These are phyloP conservation scores for Pythium dissimile DNA, from an alignment of 352 stramenopile species.

Conservation along the genomic window DNA sequence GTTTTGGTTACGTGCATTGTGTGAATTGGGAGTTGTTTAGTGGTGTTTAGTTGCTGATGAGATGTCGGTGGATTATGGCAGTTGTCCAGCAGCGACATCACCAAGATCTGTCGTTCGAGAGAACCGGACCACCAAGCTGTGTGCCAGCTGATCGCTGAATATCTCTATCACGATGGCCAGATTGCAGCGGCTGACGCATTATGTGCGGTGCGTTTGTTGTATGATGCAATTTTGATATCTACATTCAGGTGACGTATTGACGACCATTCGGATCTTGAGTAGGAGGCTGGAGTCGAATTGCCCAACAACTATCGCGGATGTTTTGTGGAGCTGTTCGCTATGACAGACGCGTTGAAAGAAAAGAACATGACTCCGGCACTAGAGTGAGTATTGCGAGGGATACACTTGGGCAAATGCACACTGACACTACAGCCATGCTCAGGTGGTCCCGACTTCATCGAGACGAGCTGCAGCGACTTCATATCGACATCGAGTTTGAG, in stretches of 20 bases:
- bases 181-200: conserved; percentile 66
- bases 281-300: conserved; percentile 62
- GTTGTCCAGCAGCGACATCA: conserved; percentile 54
- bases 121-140: conserved; percentile 64
- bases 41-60: not conserved
- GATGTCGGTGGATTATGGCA: not conserved
- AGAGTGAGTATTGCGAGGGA: conserved; percentile 31
- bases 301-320: conserved; percentile 48
- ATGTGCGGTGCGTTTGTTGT: conserved; percentile 56
- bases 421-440: not conserved
- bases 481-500: conserved; percentile 81
- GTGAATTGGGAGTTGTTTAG: not conserved
- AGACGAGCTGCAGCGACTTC: conserved; percentile 40
- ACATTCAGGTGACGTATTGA: not conserved
- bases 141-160: conserved; percentile 62
- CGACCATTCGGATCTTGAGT: not conserved
- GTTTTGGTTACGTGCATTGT: not conserved
- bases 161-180: conserved; percentile 78
- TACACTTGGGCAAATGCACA: too few species aligned
- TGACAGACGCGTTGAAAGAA: conserved; percentile 60
- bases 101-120: conserved; percentile 57
- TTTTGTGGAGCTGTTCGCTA: conserved; percentile 65
- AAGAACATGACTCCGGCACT: conserved; percentile 63
- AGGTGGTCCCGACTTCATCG: conserved; percentile 67
- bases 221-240: not conserved